A percentile compares a stretch with the other conserved stretches of the same genome.
These are phyloP conservation scores for Magnolia sinica DNA, from an alignment of 164 flowering plant genomes.

Conservation along the genomic window DNA sequence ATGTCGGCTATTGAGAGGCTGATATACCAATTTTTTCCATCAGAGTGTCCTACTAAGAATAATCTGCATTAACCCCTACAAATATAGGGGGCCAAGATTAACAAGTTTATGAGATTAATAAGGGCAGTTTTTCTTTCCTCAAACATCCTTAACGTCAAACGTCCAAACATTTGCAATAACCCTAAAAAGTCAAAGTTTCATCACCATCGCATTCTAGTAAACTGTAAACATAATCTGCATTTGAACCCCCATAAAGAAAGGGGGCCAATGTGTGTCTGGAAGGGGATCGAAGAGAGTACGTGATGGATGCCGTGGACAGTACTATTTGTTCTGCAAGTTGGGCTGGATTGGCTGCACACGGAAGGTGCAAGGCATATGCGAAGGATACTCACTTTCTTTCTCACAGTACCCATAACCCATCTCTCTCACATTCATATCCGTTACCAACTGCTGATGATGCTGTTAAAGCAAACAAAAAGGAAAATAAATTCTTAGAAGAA, in stretches of 20 bases:
- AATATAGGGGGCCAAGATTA: no score
- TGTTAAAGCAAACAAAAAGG: constrained; percentile 7
- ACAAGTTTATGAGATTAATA: no score
- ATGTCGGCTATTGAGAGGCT: no score
- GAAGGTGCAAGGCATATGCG: constrained; percentile 48
- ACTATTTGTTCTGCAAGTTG: constrained; percentile 36
- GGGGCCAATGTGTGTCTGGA: not conserved
- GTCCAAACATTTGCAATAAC: no score
- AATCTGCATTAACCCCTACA: no score
- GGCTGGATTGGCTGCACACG: constrained; percentile 74
- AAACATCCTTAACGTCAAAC: no score
- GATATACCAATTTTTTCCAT: no score
- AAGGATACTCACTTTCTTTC: constrained; percentile 26
- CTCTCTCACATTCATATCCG: constrained; percentile 29
- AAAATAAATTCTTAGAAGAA: not conserved
- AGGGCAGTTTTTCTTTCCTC: no score
- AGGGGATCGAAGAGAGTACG: not conserved
- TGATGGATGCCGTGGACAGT: not conserved
- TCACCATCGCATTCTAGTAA: not conserved
- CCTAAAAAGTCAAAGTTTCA: no score
- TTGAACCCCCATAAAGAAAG: not conserved
- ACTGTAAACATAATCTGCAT: not conserved
- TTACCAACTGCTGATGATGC: constrained; percentile 35
- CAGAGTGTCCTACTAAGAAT: no score
- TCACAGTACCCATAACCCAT: constrained; percentile 30